These are phyloP conservation scores for Colletotrichum theobromicola DNA, from an alignment of 2,329 filamentous ascomycete species.

Conservation along the genomic window DNA sequence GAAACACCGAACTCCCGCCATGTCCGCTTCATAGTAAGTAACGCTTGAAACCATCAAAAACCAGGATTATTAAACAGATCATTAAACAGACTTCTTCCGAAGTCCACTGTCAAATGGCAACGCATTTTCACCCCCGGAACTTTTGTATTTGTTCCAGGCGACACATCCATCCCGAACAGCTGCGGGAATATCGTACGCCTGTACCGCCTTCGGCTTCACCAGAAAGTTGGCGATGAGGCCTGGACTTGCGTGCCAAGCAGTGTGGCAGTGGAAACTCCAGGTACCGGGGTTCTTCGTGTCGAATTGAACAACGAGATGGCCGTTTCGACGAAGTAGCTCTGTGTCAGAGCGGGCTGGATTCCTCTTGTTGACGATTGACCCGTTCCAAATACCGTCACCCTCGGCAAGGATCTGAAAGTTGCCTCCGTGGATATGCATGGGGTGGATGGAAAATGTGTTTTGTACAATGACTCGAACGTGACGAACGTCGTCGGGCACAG, in stretches of 20 bases:
- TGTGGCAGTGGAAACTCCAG: constrained; percentile 52
- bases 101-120: constrained; percentile 15
- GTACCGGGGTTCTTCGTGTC: constrained; percentile 50
- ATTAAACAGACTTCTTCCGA: background rate
- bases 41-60: background rate
- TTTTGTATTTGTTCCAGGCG: background rate
- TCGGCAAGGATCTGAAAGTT: constrained; percentile 55
- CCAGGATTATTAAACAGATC: background rate
- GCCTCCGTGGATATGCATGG: constrained; percentile 70
- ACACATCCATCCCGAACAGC: background rate
- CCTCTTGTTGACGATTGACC: background rate
- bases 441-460: constrained; percentile 63
- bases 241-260: constrained; percentile 51
- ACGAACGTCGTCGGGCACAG: constrained; percentile 5
- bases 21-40: accelerated
- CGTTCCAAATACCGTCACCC: constrained; percentile 34
- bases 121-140: background rate
- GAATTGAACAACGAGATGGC: constrained; percentile 50
- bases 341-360: constrained; percentile 13
- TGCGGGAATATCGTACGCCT: background rate
- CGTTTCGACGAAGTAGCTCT: background rate
- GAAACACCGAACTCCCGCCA: background rate
- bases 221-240: constrained; percentile 13
- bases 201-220: background rate
- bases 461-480: constrained; percentile 62